Evolutionary conservation across 352 stramenopile genomes (phyloP), one percentile per base, ranked within the genome.

Genomic region (Plasmopara viticola): DNA sequence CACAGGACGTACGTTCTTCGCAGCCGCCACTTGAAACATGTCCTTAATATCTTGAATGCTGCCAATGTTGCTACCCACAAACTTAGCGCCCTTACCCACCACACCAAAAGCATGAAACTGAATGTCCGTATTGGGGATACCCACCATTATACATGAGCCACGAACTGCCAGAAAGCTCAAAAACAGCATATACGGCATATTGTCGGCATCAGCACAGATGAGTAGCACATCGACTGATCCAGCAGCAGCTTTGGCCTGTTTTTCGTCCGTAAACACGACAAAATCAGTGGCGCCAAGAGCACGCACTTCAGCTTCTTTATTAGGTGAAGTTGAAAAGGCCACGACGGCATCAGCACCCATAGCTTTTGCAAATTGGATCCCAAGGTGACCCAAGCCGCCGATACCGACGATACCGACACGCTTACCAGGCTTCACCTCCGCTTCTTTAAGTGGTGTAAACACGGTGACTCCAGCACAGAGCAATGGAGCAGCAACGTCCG

Each of bases 341-440:
- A 73, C 68, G 4, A 84, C 73, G 1, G 20, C 20, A 25, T 68
- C 61, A 17, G 62, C 67, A 9, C 75, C 78, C 44, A 95, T 67
- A 9, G 79, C 86, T 17, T 77, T 70, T 18, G 69, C 76, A 48
- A 95, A 86, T 54, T 95, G 90, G 38, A 95, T 71, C 9, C 43
- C 85, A 58, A 96, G 58, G 58, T 96, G 87, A 25, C 86, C 86
- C 20, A 96, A 64, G 8, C 87, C 87, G 13, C 87, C 87, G 42
- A 95, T 84, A 15, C 87, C 87, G 3, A 87, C 64, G 9, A 96
- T 61, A 28, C 68, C 86, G 5, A 96, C 68, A 18, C 68, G 77
- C 43, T 80, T 59, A 28, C 72, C 74, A 2, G 49, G 35, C 57
- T 83, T 63, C 8, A 84, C 66, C 37, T 66, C 68, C 6, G 50